Percentiles rank a stretch among this genome's conserved stretches.
phyloP scores from a whole-genome alignment of 1,139 yeast species.

The Taphrina flavorubra region DNA sequence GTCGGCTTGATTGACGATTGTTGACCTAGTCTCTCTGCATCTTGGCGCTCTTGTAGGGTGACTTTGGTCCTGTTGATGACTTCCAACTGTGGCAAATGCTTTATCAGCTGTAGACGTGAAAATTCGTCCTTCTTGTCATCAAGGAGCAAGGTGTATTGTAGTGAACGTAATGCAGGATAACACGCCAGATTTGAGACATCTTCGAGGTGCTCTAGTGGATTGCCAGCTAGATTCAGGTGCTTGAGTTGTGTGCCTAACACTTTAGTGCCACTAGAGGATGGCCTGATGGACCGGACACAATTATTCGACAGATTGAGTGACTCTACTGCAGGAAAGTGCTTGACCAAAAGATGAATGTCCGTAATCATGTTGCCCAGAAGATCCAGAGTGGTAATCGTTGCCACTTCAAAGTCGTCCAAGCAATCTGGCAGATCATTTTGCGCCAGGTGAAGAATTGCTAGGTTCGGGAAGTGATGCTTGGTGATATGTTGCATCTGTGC shows the following conservation, averaged over 20 bases:
- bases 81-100: slow-evolving; percentile 20
- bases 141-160: slow-evolving; percentile 15
- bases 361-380: slow-evolving; percentile 22
- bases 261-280: neutral
- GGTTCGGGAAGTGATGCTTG: neutral
- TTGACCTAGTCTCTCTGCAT: slow-evolving; percentile 18
- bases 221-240: slow-evolving; percentile 21
- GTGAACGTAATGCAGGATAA: neutral
- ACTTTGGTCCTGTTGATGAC: slow-evolving; percentile 22
- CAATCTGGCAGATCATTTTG: slow-evolving; percentile 16
- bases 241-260: neutral
- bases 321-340: slow-evolving; percentile 17
- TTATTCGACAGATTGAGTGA: slow-evolving; percentile 11
- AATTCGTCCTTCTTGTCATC: slow-evolving; percentile 14
- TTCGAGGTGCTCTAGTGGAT: slow-evolving; percentile 1
- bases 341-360: slow-evolving; percentile 14
- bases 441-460: slow-evolving; percentile 1
- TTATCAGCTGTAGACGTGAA: slow-evolving; percentile 13
- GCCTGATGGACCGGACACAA: slow-evolving; percentile 3
- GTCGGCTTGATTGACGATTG: neutral
- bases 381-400: slow-evolving; percentile 4
- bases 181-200: slow-evolving; percentile 5
- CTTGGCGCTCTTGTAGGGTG: slow-evolving; percentile 38
- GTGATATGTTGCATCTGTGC: neutral
- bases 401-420: neutral